Evolutionary conservation across 1,284 basidiomycete genomes (phyloP), one percentile per base, ranked within the genome.

Genomic region (Cutaneotrichosporon sp.): DNA sequence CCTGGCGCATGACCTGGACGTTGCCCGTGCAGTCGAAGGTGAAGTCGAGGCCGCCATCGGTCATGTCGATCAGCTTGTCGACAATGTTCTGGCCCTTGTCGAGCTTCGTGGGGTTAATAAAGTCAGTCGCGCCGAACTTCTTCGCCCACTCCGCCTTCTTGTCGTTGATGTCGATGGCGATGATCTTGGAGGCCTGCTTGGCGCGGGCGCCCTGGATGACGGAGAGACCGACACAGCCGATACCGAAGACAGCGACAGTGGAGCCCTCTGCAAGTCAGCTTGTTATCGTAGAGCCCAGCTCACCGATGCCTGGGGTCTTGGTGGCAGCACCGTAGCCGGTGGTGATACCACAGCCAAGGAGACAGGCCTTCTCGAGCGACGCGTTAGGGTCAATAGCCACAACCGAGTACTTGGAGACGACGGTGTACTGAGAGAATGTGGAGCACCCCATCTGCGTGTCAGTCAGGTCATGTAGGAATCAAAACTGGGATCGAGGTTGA

Each of bases 401-500:
- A 20, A 99, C 88, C 29, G 93, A 97, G 58, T 92, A 92, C 67
- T 99, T 90, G 46, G 91, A 90, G 5, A 98, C 92, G 52, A 98
- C 96, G 11, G 96, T 98, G 80, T 98, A 99, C 75, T 98, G 93
- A 22, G 91, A 93, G 79, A 99, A 98, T 5, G 94, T 96, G 41
- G 93, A 97, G 20, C 87, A 90, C 43, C 94, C 94, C 96, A 98
- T 99, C 90, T 93, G 58, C 27, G 12, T 29, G 27, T 6, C 27
- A 29, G 27, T 29, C 12, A 29, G 6, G 27, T 29, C 27, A 29
- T 29, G 6, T 6, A 29, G 27, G 7, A 6, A 12, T 12, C 12
- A 6, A 29, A 7, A 7, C 27, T 6, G 27, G 27, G 7, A 29
- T 6, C 12, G 27, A 12, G 27, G 7, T 29, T 6, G 27, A 12